These are phyloP conservation scores for Plenodomus biglobosus DNA, from an alignment of 2,329 filamentous ascomycete species.

Conservation along the genomic window DNA sequence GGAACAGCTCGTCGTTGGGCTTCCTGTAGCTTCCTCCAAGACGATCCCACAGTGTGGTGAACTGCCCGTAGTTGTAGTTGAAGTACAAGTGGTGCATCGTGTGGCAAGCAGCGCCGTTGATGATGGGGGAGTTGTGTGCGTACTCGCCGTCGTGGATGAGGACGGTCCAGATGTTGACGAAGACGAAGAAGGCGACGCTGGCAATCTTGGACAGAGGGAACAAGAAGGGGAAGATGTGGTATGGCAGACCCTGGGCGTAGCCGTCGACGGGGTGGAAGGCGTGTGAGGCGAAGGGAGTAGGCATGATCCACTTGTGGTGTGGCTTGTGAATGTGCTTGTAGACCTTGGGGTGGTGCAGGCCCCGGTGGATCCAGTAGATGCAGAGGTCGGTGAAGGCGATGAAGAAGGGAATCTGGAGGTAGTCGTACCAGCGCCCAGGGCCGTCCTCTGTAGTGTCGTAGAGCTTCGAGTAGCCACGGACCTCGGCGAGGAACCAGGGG, in stretches of 20 bases:
- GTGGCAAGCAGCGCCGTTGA: constrained; percentile 95
- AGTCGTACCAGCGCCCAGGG: constrained; percentile 76
- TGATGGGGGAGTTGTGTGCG: constrained; percentile 81
- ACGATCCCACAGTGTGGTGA: constrained; percentile 89
- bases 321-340: constrained; percentile 95
- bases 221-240: constrained; percentile 90
- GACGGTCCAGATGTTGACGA: constrained; percentile 97
- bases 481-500: constrained; percentile 79
- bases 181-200: constrained; percentile 81
- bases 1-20: constrained; percentile 83
- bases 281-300: constrained; percentile 86
- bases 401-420: constrained; percentile 84
- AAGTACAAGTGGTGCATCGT: constrained; percentile 80
- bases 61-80: constrained; percentile 84
- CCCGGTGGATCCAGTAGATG: constrained; percentile 91
- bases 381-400: constrained; percentile 83
- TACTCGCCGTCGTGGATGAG: constrained; percentile 97
- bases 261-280: constrained; percentile 95
- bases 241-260: constrained; percentile 83
- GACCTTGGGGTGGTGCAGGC: constrained; percentile 73
- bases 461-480: constrained; percentile 81
- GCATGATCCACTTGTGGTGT: constrained; percentile 99
- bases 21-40: constrained; percentile 82
- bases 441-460: constrained; percentile 79
- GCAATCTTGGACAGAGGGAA: constrained; percentile 91